Percentiles rank a stretch among this genome's conserved stretches.
Evolutionary conservation across 345 rosid genomes (phyloP).

Genomic region (Populus deltoides): DNA sequence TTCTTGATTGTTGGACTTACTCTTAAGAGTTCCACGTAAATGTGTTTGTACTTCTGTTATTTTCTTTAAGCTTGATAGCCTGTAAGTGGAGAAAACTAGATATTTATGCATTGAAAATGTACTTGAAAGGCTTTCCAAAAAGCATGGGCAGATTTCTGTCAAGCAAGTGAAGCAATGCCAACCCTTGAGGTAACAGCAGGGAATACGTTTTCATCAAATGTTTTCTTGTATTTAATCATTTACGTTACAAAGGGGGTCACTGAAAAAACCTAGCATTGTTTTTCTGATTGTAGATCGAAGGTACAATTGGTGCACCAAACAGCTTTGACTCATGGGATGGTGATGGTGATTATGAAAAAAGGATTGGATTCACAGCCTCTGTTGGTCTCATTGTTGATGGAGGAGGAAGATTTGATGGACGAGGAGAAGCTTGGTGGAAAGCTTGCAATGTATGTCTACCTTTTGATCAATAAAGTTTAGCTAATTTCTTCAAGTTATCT

Average conservation of each 20-base stretch:
- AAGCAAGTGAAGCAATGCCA: not conserved
- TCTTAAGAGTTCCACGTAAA: too few relatives aligned
- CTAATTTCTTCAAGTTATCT: too few relatives aligned
- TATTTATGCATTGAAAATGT: too few relatives aligned
- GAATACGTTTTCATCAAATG: not conserved
- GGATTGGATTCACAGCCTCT: conserved; percentile 10
- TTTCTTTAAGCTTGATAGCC: too few relatives aligned
- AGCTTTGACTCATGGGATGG: not conserved
- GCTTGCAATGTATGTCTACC: not conserved
- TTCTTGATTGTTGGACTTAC: too few relatives aligned
- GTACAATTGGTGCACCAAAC: conserved; percentile 23
- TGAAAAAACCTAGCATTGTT: too few relatives aligned
- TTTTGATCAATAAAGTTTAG: too few relatives aligned
- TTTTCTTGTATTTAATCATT: too few relatives aligned
- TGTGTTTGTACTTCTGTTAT: too few relatives aligned
- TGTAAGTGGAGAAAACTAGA: too few relatives aligned
- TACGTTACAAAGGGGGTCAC: too few relatives aligned
- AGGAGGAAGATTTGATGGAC: conserved; percentile 16
- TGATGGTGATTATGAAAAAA: not conserved
- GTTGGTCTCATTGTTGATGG: conserved; percentile 14
- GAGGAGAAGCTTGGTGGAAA: conserved; percentile 3
- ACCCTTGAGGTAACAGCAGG: conserved; percentile 18
- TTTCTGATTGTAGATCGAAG: conserved; percentile 4
- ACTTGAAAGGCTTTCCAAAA: conserved; percentile 12
- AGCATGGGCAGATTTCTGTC: conserved; percentile 28